A percentile compares a stretch with the other conserved stretches of the same genome.
These are phyloP conservation scores for Rhizophagus prolifer DNA, from an alignment of 192 early-diverging fungal genomes.

Conservation along the genomic window DNA sequence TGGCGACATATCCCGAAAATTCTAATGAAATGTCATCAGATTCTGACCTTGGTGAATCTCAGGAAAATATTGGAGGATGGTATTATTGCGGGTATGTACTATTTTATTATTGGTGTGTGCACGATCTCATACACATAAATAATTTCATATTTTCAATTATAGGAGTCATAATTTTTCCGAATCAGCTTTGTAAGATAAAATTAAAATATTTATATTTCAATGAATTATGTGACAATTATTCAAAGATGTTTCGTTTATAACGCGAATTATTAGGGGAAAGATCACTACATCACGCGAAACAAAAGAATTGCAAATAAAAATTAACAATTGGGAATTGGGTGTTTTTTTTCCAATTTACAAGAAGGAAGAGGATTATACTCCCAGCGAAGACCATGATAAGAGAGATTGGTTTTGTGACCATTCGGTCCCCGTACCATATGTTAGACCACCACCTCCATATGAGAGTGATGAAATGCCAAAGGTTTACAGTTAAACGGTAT, in stretches of 20 bases:
- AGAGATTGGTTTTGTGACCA: conserved; percentile 3
- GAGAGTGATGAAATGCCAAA: neutral
- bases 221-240: neutral
- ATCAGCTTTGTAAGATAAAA: conserved; percentile 1
- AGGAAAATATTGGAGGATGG: neutral
- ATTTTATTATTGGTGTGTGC: too few species aligned
- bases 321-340: conserved; percentile 26
- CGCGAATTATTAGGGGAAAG: neutral
- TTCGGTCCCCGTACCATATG: conserved; percentile 6
- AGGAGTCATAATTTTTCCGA: conserved; percentile 20
- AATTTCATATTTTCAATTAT: neutral
- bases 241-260: neutral
- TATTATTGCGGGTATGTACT: conserved; percentile 25
- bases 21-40: neutral
- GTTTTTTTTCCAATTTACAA: conserved; percentile 3
- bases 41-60: too few species aligned
- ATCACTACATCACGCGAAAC: conserved; percentile 1
- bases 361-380: neutral
- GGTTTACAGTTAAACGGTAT: neutral
- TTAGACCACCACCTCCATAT: conserved; percentile 6
- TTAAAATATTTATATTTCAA: neutral
- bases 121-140: too few species aligned
- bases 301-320: conserved; percentile 8
- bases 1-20: neutral
- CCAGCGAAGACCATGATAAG: neutral